These are phyloP conservation scores for Didymosphaeria variabile DNA, from an alignment of 2,329 filamentous ascomycete species.

Conservation along the genomic window DNA sequence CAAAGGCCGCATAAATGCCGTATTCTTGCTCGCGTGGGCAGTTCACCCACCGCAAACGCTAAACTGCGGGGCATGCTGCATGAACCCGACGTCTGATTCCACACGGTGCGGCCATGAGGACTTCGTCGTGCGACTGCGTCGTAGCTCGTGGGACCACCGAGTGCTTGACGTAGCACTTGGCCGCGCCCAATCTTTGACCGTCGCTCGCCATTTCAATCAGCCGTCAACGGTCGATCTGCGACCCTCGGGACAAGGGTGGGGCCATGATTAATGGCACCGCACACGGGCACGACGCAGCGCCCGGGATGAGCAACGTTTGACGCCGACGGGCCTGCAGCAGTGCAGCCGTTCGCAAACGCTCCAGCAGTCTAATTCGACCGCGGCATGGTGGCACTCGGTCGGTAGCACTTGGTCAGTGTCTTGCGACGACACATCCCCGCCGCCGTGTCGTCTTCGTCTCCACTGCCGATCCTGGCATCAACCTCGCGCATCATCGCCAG, in stretches of 20 bases:
- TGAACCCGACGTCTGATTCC: constrained; percentile 1
- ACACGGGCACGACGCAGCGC: constrained; percentile 9
- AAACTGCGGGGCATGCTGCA: constrained; percentile 43
- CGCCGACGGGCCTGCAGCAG: constrained; percentile 41
- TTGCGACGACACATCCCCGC: constrained; percentile 20
- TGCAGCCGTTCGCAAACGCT: constrained; percentile 41
- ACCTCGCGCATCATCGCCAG: constrained; percentile 24
- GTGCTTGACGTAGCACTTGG: constrained; percentile 1
- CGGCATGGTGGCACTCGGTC: constrained; percentile 38
- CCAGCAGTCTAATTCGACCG: constrained; percentile 48
- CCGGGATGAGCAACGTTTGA: constrained; percentile 17
- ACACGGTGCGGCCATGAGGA: neutral
- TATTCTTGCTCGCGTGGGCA: constrained; percentile 13
- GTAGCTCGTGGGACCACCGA: neutral
- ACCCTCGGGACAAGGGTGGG: constrained; percentile 9
- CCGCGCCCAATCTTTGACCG: neutral
- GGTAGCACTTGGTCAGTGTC: constrained; percentile 13
- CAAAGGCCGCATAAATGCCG: constrained; percentile 10
- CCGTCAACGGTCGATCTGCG: constrained; percentile 12
- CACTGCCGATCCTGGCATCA: constrained; percentile 25
- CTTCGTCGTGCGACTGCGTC: constrained; percentile 1
- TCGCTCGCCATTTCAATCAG: neutral
- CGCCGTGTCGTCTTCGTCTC: constrained; percentile 7
- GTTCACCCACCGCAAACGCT: constrained; percentile 27
- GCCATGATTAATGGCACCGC: constrained; percentile 17